phyloP scores from a whole-genome alignment of 495 filamentous ascomycete species.

The Physcia stellaris region DNA sequence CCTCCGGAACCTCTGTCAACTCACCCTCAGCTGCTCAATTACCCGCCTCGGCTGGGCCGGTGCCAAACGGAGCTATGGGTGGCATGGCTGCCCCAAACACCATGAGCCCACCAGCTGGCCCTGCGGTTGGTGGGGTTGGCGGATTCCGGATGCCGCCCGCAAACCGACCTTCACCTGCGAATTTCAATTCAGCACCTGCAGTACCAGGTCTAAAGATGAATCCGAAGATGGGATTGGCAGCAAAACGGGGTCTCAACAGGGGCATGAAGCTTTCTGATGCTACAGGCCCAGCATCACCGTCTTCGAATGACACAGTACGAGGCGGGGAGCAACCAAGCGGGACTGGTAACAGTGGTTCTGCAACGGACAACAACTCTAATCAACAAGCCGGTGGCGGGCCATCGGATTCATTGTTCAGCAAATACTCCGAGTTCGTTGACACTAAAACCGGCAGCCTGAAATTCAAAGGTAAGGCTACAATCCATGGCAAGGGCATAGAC shows the following conservation, averaged over 20 bases:
- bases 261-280: constrained; percentile 39
- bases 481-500: constrained; percentile 78
- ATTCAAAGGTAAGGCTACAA: constrained; percentile 84
- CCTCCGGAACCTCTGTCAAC: constrained; percentile 7
- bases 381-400: constrained; percentile 6
- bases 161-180: constrained; percentile 27
- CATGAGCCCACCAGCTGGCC: constrained; percentile 15
- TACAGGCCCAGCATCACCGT: constrained; percentile 17
- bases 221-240: constrained; percentile 39
- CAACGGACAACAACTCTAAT: neutral
- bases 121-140: constrained; percentile 23
- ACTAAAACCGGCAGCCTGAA: constrained; percentile 80
- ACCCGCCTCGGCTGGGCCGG: constrained; percentile 16
- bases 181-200: constrained; percentile 38
- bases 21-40: constrained; percentile 24
- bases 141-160: constrained; percentile 25
- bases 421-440: constrained; percentile 86
- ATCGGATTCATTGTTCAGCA: constrained; percentile 55
- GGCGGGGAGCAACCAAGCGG: constrained; percentile 1
- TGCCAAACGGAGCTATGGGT: constrained; percentile 7
- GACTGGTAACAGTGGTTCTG: neutral
- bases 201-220: constrained; percentile 21
- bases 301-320: neutral
- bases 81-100: constrained; percentile 3
- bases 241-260: constrained; percentile 35